Conservation (phyloP, 345 rosid genomes). For the Punica granatum region DNA sequence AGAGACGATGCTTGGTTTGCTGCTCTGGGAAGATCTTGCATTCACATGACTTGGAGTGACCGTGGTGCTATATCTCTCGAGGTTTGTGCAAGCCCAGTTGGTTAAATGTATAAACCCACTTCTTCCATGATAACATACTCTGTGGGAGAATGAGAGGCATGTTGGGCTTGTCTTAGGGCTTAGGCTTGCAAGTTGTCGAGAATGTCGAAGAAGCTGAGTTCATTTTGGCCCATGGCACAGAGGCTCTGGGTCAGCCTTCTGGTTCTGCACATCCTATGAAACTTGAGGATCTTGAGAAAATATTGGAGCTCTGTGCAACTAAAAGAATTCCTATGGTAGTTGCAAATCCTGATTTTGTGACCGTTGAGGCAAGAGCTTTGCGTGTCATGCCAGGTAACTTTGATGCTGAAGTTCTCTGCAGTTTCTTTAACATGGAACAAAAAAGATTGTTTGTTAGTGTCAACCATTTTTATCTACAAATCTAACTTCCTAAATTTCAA, state of each 20-base stretch:
- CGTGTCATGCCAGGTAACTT: constrained; percentile 81
- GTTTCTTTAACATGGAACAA: background rate
- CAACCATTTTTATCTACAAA: too few relatives aligned
- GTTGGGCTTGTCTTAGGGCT: constrained; percentile 39
- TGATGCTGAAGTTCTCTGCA: constrained; percentile 7
- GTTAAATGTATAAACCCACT: background rate
- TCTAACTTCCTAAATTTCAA: background rate
- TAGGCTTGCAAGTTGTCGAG: constrained; percentile 65
- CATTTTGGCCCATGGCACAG: constrained; percentile 82
- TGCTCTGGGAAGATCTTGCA: constrained; percentile 75
- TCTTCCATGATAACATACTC: background rate
- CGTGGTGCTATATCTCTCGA: constrained; percentile 89
- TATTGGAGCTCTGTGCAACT: constrained; percentile 64
- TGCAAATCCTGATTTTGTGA: constrained; percentile 89
- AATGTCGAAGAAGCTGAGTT: constrained; percentile 80
- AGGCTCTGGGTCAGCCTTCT: constrained; percentile 75
- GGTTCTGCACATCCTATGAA: constrained; percentile 45
- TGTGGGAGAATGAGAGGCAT: background rate
- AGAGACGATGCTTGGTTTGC: constrained; percentile 97
- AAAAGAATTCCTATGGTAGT: constrained; percentile 83
- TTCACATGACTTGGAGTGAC: constrained; percentile 91
- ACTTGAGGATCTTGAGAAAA: constrained; percentile 70
- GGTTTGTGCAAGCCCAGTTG: constrained; percentile 27
- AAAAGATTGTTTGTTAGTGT: background rate
- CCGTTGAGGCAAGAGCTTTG: constrained; percentile 82